phyloP scores from a whole-genome alignment of 228 moss, liverwort and hornwort genomes.

The Sphagnum magellanicum region DNA sequence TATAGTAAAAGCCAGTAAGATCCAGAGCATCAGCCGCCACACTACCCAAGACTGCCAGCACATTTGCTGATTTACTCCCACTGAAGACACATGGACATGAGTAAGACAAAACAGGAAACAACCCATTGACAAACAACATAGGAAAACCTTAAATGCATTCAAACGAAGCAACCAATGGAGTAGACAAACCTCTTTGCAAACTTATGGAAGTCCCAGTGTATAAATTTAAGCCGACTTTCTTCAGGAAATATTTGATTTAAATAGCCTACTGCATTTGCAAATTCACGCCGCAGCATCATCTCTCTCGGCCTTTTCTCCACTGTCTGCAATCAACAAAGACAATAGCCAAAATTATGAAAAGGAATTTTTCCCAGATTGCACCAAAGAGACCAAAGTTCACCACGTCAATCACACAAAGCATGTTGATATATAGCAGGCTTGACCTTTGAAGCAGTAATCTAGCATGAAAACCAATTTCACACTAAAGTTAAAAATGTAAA shows the following conservation, averaged over 20 bases:
- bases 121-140: background rate
- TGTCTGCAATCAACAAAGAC: conserved; percentile 28
- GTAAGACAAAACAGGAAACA: background rate
- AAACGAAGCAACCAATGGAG: background rate
- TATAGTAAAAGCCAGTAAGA: conserved; percentile 87
- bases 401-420: no score
- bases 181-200: conserved; percentile 67
- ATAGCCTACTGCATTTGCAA: conserved; percentile 74
- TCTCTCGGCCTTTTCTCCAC: conserved; percentile 94
- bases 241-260: conserved; percentile 49
- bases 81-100: conserved; percentile 1
- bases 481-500: no score
- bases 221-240: conserved; percentile 60
- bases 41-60: conserved; percentile 75
- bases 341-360: background rate
- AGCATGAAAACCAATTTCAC: no score
- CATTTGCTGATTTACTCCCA: conserved; percentile 77
- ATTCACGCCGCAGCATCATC: conserved; percentile 94
- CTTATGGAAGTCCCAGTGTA: conserved; percentile 96
- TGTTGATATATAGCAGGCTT: no score
- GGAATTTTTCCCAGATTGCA: no score
- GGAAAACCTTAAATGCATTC: background rate
- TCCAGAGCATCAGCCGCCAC: conserved; percentile 80
- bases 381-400: no score
- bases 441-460: no score